Base-by-base conservation (phyloP, 2,329 filamentous ascomycete species). In the Alternaria conjuncta region DNA sequence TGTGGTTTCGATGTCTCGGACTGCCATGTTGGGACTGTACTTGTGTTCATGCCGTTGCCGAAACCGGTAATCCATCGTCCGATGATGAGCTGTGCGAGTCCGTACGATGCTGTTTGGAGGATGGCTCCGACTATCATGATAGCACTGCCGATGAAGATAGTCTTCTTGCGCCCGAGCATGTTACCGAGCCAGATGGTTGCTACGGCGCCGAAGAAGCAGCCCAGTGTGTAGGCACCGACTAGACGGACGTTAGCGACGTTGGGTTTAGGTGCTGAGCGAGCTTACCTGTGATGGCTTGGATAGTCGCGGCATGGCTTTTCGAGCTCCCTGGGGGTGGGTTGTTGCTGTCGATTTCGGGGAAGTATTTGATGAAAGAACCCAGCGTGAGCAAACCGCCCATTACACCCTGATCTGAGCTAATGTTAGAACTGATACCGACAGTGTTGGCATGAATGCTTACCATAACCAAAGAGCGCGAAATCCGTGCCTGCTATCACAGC, bases 401-500 rank as follows among this genome's bases (percentile, higher is more conserved):
- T 10, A 93, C 75, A 71, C 75, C 75, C 54, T 77, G 75, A 49
- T 77, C 75, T 77, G 12, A n/a, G 6, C 18, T 6, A 21, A 6
- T 28, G 53, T 71, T 63, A 74, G 63, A 49, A 30, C 36, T 41
- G 6, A 32, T 21, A 21, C 11, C 12, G 1, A 3, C 51, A 0
- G 53, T 25, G 6, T 28, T 66, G 60, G 10, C 18, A 20, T 4
- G 18, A 0, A 11, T 13, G 8, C 69, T 73, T 65, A 77, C 93
- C 91, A 89, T 87, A 88, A 47, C 86, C 86, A 66, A 88, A 85
- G 11, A 84, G 79, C 67, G 92, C 82, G 75, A 92, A 92, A 79
- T 92, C 90, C 54, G 89, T 87, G 72, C 90, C 91, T 61, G 91
- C 91, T 72, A 93, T 86, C n/a, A 89, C 81, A 65, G 88, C 88